phyloP scores from a whole-genome alignment of 768 basidiomycete species.

The Punctularia strigosozonata region DNA sequence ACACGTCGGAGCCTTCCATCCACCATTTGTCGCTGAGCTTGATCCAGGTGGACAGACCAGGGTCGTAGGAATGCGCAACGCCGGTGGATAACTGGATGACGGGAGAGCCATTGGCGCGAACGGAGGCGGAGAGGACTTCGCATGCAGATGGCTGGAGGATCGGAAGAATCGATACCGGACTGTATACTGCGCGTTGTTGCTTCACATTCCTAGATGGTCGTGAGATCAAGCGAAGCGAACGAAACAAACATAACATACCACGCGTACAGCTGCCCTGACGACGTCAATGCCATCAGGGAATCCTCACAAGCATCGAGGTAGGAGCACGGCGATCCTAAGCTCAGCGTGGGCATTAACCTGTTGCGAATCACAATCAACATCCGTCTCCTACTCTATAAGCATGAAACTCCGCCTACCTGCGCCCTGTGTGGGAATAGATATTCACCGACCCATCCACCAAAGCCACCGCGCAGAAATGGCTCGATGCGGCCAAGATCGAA shows the following conservation, averaged over 20 bases:
- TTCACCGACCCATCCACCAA: slow-evolving; percentile 71
- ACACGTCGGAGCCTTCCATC: slow-evolving; percentile 70
- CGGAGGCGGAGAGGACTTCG: slow-evolving; percentile 47
- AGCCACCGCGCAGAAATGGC: slow-evolving; percentile 61
- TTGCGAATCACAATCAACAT: neutral
- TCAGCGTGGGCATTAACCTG: slow-evolving; percentile 70
- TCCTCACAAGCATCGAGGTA: slow-evolving; percentile 56
- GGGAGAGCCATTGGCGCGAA: slow-evolving; percentile 74
- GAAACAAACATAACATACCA: slow-evolving; percentile 38
- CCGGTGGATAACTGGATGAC: slow-evolving; percentile 69
- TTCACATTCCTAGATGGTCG: slow-evolving; percentile 54
- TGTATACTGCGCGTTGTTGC: slow-evolving; percentile 49
- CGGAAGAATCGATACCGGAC: slow-evolving; percentile 49
- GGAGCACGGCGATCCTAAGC: slow-evolving; percentile 58
- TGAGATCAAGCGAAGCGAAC: neutral
- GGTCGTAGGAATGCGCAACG: slow-evolving; percentile 71
- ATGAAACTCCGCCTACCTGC: slow-evolving; percentile 42
- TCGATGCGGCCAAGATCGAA: slow-evolving; percentile 53
- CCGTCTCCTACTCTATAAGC: neutral
- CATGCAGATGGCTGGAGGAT: slow-evolving; percentile 51
- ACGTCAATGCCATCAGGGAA: slow-evolving; percentile 62
- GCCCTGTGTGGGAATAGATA: slow-evolving; percentile 75
- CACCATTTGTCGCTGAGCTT: slow-evolving; percentile 79
- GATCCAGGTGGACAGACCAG: slow-evolving; percentile 53
- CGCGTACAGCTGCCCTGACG: slow-evolving; percentile 56